Evolutionary conservation across 2,329 filamentous ascomycete species (phyloP), one percentile per base, ranked within the genome.

Genomic region (Fusarium cicatricum): DNA sequence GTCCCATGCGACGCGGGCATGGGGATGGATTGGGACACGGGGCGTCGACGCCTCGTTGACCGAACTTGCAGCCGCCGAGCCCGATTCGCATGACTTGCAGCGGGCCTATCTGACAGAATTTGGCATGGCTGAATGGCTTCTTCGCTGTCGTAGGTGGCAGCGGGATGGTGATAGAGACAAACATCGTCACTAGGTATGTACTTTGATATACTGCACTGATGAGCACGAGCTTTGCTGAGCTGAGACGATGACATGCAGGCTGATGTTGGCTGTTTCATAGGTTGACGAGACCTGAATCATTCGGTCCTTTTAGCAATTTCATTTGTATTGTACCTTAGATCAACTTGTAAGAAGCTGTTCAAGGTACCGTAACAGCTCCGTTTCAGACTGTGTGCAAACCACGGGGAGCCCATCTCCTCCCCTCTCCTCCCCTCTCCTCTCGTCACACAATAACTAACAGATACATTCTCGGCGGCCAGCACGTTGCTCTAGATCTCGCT

Each of bases 31-130:
- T 33, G 32, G 46, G 39, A 47, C 39, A 62, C 47, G 40, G 51
- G 53, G 40, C 44, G 46, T 38, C 41, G 34, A 52, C 46, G 46
- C 39, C 41, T 12, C 28, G 51, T 47, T 50, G 51, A 54, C 50
- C 23, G 29, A 41, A 53, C 29, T 31, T 43, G 34, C 38, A 56
- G 26, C 43, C 63, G 60, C 69, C 55, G 66, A 61, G 58, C 69
- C 70, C 44, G 58, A 66, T 70, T 69, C 41, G 65, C 52, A 59
- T 60, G 55, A 52, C 62, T 56, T 69, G 68, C 70, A 70, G 67
- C 70, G 67, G 65, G 57, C 62, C 65, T 62, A 64, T 64, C 68
- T 67, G 69, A 58, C 10, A 11, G 12, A 12, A 12, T 32, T 32
- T 32, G 11, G 29, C 5, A 32, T n/a, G 8, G 16, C 12, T n/a